Percentiles rank a stretch among this genome's conserved stretches.
Evolutionary conservation across 2,329 filamentous ascomycete species (phyloP).

Genomic region (Colletotrichum liriopes): DNA sequence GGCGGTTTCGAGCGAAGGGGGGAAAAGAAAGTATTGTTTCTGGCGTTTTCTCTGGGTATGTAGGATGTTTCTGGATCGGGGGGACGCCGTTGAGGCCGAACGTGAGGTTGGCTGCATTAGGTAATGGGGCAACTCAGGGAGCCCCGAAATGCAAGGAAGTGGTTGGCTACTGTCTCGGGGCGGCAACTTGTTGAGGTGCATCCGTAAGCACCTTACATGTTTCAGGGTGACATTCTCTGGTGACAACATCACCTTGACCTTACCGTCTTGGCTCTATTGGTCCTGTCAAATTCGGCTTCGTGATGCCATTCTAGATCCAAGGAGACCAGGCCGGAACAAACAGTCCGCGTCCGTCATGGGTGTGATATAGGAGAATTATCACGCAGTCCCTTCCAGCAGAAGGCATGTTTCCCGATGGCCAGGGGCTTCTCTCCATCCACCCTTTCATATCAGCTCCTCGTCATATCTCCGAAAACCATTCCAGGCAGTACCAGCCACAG

Average conservation of each 20-base stretch:
- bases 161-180: neutral
- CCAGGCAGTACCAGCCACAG: neutral
- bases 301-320: neutral
- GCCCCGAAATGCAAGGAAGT: neutral
- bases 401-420: neutral
- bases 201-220: neutral
- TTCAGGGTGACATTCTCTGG: neutral
- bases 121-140: conserved; percentile 16
- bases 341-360: neutral
- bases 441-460: neutral
- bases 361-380: neutral
- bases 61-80: neutral
- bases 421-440: too few species aligned
- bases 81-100: conserved; percentile 7
- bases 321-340: neutral
- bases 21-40: conserved; percentile 28
- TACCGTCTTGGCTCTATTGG: neutral
- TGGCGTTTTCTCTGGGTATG: conserved; percentile 8
- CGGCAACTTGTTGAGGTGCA: conserved; percentile 30
- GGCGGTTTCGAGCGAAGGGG: neutral
- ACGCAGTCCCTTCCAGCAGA: too few species aligned
- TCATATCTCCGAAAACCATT: neutral
- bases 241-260: neutral
- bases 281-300: neutral
- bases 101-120: conserved; percentile 18